These are phyloP conservation scores for Bocquillonia castaneifolia DNA, from an alignment of 441 rosid species.

Conservation along the genomic window DNA sequence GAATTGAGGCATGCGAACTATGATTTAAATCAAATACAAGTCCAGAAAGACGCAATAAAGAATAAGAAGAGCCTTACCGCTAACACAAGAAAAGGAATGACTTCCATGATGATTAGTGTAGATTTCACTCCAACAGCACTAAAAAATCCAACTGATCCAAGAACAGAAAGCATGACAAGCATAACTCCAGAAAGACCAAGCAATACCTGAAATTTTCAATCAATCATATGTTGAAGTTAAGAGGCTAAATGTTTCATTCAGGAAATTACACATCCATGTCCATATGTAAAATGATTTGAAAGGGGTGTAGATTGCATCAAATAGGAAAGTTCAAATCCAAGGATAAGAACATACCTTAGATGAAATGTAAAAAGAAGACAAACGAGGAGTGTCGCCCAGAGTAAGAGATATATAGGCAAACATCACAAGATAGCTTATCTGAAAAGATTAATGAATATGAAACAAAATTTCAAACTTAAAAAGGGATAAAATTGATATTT, in stretches of 20 bases:
- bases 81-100: constrained; percentile 93
- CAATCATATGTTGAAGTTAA: constrained; percentile 19
- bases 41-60: constrained; percentile 17
- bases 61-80: constrained; percentile 86
- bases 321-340: neutral
- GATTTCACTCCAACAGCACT: constrained; percentile 94
- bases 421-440: constrained; percentile 99
- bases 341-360: constrained; percentile 62
- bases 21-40: constrained; percentile 7
- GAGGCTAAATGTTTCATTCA: neutral
- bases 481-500: neutral
- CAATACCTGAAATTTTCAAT: constrained; percentile 59
- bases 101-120: constrained; percentile 98
- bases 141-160: constrained; percentile 94
- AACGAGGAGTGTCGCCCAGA: constrained; percentile 70
- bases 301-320: constrained; percentile 1
- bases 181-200: constrained; percentile 96
- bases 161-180: constrained; percentile 95
- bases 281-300: neutral
- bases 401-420: constrained; percentile 94
- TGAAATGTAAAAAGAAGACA: constrained; percentile 67
- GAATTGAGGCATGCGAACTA: neutral
- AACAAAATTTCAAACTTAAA: neutral
- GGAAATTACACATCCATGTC: neutral
- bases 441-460: constrained; percentile 18